Evolutionary conservation across 148 eudicot genomes (phyloP).

Genomic region (Chenopodium quinoa): DNA sequence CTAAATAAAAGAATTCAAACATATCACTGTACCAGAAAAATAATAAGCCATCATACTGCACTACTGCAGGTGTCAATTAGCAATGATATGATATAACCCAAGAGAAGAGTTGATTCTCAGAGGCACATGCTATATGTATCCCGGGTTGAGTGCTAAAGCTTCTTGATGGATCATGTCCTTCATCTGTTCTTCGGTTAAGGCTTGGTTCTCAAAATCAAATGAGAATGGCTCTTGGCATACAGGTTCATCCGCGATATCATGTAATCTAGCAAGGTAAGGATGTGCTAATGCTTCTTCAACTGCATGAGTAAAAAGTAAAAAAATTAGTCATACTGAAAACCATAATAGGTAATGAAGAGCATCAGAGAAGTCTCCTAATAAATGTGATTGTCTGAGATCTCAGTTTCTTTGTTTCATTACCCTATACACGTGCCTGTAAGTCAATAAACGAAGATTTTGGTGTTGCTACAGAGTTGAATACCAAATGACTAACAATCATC

Average conservation of each 20-base stretch:
- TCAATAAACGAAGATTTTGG: background rate
- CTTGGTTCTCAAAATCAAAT: slow-evolving; percentile 82
- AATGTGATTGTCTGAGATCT: background rate
- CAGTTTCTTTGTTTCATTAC: background rate
- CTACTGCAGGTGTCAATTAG: background rate
- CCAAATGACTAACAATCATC: background rate
- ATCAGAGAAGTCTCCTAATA: background rate
- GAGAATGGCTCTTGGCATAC: slow-evolving; percentile 63
- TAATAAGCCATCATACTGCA: background rate
- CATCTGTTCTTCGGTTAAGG: slow-evolving; percentile 72
- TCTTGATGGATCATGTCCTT: slow-evolving; percentile 90
- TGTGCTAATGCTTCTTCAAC: slow-evolving; percentile 86
- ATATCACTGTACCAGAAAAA: background rate
- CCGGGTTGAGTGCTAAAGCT: slow-evolving; percentile 65
- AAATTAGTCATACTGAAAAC: background rate
- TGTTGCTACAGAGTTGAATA: background rate
- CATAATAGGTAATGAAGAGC: background rate
- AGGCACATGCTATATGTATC: slow-evolving; percentile 29
- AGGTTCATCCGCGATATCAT: slow-evolving; percentile 83
- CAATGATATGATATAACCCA: background rate
- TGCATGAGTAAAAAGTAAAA: slow-evolving; percentile 26
- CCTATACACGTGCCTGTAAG: background rate
- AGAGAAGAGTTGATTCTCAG: background rate
- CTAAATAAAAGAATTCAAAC: background rate
- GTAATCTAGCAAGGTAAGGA: slow-evolving; percentile 77